Conservation (phyloP, 257 asterid species). For the Cordia subcordata region DNA sequence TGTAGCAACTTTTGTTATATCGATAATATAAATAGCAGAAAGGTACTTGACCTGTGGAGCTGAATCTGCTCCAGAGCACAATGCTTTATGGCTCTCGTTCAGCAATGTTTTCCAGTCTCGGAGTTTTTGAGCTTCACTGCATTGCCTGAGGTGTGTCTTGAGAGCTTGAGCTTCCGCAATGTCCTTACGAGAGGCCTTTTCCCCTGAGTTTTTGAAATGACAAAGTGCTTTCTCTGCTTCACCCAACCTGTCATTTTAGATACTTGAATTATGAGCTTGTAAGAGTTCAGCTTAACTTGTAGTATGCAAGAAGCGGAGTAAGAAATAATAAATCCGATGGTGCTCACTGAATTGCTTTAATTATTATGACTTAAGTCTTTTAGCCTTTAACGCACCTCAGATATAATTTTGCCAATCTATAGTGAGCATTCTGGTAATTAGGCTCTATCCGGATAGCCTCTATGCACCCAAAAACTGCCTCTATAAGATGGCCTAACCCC, state of each 20-base stretch:
- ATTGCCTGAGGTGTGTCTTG: conserved; percentile 24
- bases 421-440: conserved; percentile 48
- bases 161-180: conserved; percentile 37
- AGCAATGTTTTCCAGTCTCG: conserved; percentile 47
- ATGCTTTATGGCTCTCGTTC: conserved; percentile 27
- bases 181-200: conserved; percentile 35
- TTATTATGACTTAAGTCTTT: too few species aligned
- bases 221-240: conserved; percentile 44
- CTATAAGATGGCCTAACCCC: conserved; percentile 44
- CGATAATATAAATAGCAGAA: too few species aligned
- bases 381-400: too few species aligned
- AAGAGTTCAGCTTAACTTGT: too few species aligned
- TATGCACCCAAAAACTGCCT: conserved; percentile 46
- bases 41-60: conserved; percentile 43
- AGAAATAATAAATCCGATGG: too few species aligned
- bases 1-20: too few species aligned
- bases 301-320: too few species aligned
- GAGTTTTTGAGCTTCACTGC: conserved; percentile 27
- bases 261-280: too few species aligned
- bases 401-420: conserved; percentile 48
- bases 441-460: conserved; percentile 51
- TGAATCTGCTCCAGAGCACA: conserved; percentile 52
- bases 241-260: conserved; percentile 41
- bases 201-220: conserved; percentile 43
- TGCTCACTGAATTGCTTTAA: too few species aligned